phyloP scores from a whole-genome alignment of 495 filamentous ascomycete species.

The Annulohypoxylon nitens region DNA sequence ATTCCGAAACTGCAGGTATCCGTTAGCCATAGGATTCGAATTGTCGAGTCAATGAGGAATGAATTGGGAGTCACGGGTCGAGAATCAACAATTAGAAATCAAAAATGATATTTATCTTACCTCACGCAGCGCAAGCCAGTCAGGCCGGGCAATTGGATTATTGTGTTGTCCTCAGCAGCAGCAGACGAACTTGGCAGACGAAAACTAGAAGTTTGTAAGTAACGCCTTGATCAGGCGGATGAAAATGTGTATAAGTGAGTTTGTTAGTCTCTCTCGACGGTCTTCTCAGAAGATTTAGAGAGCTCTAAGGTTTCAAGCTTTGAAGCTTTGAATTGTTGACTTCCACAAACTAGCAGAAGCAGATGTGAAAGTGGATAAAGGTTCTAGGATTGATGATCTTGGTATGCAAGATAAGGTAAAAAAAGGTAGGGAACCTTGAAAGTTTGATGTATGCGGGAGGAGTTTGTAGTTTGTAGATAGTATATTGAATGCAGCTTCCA shows the following conservation, averaged over 20 bases:
- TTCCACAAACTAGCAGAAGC: conserved; percentile 39
- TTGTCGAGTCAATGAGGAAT: conserved; percentile 27
- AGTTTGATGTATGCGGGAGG: conserved; percentile 27
- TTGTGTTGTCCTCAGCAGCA: conserved; percentile 60
- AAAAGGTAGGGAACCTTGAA: conserved; percentile 38
- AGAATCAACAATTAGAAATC: neutral
- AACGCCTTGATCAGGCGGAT: conserved; percentile 43
- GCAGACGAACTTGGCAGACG: conserved; percentile 53
- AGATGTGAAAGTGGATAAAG: conserved; percentile 46
- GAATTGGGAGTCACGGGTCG: conserved; percentile 4
- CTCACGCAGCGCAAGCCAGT: conserved; percentile 82
- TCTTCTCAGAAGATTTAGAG: conserved; percentile 16
- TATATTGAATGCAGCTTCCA: conserved; percentile 30
- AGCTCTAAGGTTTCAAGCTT: neutral
- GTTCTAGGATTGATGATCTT: conserved; percentile 43
- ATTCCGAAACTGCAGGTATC: conserved; percentile 66
- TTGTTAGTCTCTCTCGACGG: conserved; percentile 19
- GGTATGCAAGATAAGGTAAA: conserved; percentile 47
- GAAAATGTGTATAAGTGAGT: conserved; percentile 17
- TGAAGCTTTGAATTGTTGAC: conserved; percentile 16
- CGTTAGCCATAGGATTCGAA: conserved; percentile 37
- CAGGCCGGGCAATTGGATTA: conserved; percentile 68
- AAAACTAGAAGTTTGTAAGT: conserved; percentile 50
- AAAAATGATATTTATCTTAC: conserved; percentile 55
- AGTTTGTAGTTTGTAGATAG: conserved; percentile 37